Percentiles rank a stretch among this genome's conserved stretches.
Conservation (phyloP, 1,284 basidiomycete genomes). For the Grifola frondosa region DNA sequence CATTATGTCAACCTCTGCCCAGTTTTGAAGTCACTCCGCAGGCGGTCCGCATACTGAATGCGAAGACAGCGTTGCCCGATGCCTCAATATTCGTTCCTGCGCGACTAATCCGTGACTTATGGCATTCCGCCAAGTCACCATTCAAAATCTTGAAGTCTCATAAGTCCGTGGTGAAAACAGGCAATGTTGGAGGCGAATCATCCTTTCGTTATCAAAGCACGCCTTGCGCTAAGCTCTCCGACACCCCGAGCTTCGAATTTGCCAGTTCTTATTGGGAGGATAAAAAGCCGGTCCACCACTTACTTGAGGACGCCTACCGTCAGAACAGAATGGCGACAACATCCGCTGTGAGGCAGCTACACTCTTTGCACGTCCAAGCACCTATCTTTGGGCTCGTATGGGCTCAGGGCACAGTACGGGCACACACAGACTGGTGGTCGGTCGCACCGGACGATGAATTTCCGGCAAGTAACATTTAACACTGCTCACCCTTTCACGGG, state of each 20-base stretch:
- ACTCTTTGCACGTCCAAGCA: slow-evolving; percentile 43
- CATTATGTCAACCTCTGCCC: slow-evolving; percentile 47
- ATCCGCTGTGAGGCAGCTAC: slow-evolving; percentile 47
- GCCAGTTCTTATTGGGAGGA: slow-evolving; percentile 56
- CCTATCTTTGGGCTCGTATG: slow-evolving; percentile 57
- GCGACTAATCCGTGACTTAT: slow-evolving; percentile 37
- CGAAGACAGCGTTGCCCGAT: slow-evolving; percentile 48
- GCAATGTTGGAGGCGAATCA: slow-evolving; percentile 36
- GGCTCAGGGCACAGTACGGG: slow-evolving; percentile 50
- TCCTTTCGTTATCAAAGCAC: slow-evolving; percentile 56
- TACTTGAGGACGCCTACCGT: slow-evolving; percentile 52
- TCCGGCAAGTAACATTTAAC: slow-evolving; percentile 36
- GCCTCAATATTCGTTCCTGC: slow-evolving; percentile 46
- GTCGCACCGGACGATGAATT: slow-evolving; percentile 28
- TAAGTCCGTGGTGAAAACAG: slow-evolving; percentile 32
- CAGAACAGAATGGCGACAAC: slow-evolving; percentile 60
- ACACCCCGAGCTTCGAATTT: slow-evolving; percentile 49
- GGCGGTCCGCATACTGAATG: slow-evolving; percentile 41
- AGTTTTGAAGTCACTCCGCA: slow-evolving; percentile 28
- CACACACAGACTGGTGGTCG: slow-evolving; percentile 55
- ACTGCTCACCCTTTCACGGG: too few relatives aligned
- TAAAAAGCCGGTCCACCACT: slow-evolving; percentile 51
- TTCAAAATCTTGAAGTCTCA: slow-evolving; percentile 48
- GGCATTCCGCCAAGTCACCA: slow-evolving; percentile 41
- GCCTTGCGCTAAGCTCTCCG: slow-evolving; percentile 44